A percentile compares a stretch with the other conserved stretches of the same genome.
Evolutionary conservation across 2,329 filamentous ascomycete genomes (phyloP).

Genomic region (Blumeriella jaapii): DNA sequence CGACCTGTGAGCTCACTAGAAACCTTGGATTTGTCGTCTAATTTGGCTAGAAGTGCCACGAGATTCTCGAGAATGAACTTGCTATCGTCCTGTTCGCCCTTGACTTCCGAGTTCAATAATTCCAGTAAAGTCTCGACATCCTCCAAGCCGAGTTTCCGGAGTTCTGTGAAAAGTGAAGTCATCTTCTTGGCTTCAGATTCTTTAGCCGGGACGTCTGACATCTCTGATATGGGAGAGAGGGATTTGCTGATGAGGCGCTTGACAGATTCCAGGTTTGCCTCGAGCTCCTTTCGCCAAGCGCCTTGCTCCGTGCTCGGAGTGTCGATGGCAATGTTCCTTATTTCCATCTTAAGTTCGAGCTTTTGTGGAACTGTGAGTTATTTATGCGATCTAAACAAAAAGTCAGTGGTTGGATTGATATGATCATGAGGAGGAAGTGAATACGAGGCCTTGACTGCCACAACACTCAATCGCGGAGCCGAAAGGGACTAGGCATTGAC

Average conservation of each 20-base stretch:
- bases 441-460: no score
- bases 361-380: not conserved
- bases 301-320: conserved; percentile 13
- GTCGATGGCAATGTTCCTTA: conserved; percentile 6
- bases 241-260: conserved; percentile 31
- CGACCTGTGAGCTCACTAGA: conserved; percentile 43
- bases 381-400: no score
- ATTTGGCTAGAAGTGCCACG: conserved; percentile 33
- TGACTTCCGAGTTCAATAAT: conserved; percentile 50
- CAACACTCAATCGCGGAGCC: no score
- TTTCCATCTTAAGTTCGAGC: no score
- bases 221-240: conserved; percentile 29
- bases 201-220: conserved; percentile 28
- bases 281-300: conserved; percentile 25
- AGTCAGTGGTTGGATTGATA: no score
- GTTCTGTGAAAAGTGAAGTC: conserved; percentile 31
- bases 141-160: conserved; percentile 35
- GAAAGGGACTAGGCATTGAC: no score
- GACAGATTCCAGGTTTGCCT: conserved; percentile 28
- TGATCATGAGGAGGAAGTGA: no score
- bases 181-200: conserved; percentile 20
- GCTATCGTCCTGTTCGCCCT: conserved; percentile 59
- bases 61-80: conserved; percentile 66
- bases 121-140: conserved; percentile 47
- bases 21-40: conserved; percentile 22